Conservation (phyloP, 257 asterid species). For the Salvia splendens region DNA sequence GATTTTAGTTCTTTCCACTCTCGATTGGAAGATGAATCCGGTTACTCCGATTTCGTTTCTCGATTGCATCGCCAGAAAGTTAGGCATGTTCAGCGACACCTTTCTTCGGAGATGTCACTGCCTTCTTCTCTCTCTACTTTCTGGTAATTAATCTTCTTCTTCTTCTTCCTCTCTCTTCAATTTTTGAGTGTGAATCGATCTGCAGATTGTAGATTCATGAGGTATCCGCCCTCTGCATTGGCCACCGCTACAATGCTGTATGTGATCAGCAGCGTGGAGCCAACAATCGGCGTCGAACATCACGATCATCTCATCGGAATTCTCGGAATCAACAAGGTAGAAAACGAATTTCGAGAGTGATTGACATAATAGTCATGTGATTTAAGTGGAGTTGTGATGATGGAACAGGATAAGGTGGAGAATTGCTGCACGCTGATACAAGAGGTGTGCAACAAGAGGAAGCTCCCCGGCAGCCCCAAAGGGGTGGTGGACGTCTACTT, state of each 20-base stretch:
- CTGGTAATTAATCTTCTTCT: conserved; percentile 35
- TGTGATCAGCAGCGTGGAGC: conserved; percentile 55
- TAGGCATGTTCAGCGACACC: conserved; percentile 31
- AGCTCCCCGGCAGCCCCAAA: conserved; percentile 68
- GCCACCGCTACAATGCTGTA: conserved; percentile 84
- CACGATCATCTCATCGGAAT: conserved; percentile 59
- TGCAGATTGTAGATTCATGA: conserved; percentile 70
- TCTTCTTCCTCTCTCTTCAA: background rate
- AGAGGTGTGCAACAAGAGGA: conserved; percentile 58
- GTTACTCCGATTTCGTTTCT: conserved; percentile 62
- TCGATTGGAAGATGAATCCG: conserved; percentile 74
- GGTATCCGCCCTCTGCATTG: conserved; percentile 70
- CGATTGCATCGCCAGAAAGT: conserved; percentile 45
- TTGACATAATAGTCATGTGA: too few relatives aligned
- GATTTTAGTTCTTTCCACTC: conserved; percentile 55
- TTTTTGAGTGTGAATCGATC: background rate
- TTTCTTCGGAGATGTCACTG: conserved; percentile 52
- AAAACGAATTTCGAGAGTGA: background rate
- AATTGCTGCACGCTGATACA: conserved; percentile 57
- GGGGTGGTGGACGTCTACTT: conserved; percentile 54
- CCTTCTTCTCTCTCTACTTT: conserved; percentile 50
- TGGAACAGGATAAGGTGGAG: conserved; percentile 61
- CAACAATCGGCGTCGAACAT: conserved; percentile 52
- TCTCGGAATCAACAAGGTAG: conserved; percentile 73
- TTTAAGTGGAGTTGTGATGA: background rate